Percentiles rank a stretch among this genome's conserved stretches.
Evolutionary conservation across 2,329 filamentous ascomycete species (phyloP).

Genomic region (Fusarium sp.): DNA sequence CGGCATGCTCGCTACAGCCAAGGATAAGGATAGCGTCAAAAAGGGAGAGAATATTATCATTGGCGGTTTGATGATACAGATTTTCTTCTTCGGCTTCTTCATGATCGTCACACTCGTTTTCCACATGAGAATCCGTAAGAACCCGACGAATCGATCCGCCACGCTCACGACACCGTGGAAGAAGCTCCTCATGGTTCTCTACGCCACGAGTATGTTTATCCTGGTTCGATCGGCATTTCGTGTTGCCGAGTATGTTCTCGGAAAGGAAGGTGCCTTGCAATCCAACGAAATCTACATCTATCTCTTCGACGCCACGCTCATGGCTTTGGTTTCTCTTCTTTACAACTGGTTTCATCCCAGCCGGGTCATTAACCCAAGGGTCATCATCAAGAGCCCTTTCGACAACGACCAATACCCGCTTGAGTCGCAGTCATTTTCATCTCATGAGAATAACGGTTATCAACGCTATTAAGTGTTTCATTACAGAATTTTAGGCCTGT

Average conservation of each 20-base stretch:
- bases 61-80: slow-evolving; percentile 62
- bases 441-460: neutral
- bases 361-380: neutral
- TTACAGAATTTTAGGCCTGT: neutral
- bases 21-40: slow-evolving; percentile 27
- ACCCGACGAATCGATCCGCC: neutral
- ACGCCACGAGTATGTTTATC: slow-evolving; percentile 44
- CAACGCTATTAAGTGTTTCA: neutral
- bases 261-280: slow-evolving; percentile 44
- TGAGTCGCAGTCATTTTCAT: neutral
- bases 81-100: slow-evolving; percentile 65
- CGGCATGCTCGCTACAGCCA: slow-evolving; percentile 28
- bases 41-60: slow-evolving; percentile 60
- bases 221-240: slow-evolving; percentile 53
- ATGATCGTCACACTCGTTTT: slow-evolving; percentile 56
- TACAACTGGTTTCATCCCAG: slow-evolving; percentile 30
- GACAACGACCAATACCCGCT: neutral
- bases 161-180: slow-evolving; percentile 39
- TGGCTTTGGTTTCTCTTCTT: slow-evolving; percentile 36
- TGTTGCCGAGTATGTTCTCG: slow-evolving; percentile 53
- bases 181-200: slow-evolving; percentile 39
- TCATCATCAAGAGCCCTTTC: neutral
- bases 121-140: slow-evolving; percentile 45
- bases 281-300: slow-evolving; percentile 48
- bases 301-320: slow-evolving; percentile 49